These are phyloP conservation scores for Piromyces sp. DNA, from an alignment of 192 early-diverging fungal species.

Conservation along the genomic window DNA sequence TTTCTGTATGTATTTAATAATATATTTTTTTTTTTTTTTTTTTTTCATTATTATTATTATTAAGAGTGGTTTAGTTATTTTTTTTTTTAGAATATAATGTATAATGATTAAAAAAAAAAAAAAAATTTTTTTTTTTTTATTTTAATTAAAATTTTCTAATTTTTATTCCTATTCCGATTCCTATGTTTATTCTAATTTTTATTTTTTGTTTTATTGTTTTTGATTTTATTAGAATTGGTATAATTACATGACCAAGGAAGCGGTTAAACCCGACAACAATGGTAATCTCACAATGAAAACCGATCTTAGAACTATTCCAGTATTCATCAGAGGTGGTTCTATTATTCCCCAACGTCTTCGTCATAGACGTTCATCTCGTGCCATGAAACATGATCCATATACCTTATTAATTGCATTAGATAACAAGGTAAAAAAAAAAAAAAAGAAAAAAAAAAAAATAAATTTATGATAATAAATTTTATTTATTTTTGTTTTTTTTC, in stretches of 20 bases:
- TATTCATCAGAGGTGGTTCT: slow-evolving; percentile 72
- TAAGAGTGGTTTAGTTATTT: too few relatives aligned
- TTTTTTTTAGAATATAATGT: slow-evolving; percentile 33
- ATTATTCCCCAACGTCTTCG: slow-evolving; percentile 78
- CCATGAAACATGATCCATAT: slow-evolving; percentile 75
- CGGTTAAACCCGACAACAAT: slow-evolving; percentile 5
- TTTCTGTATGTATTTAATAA: too few relatives aligned
- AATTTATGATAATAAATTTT: too few relatives aligned
- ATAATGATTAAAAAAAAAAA: too few relatives aligned
- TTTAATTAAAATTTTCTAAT: background rate
- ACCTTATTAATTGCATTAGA: slow-evolving; percentile 72
- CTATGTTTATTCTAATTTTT: background rate
- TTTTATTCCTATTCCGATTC: background rate
- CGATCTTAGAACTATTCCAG: slow-evolving; percentile 60
- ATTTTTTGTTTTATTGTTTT: slow-evolving; percentile 2
- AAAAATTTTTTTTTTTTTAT: background rate
- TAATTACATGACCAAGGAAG: slow-evolving; percentile 38
- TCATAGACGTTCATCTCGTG: slow-evolving; percentile 55
- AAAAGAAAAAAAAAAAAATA: background rate
- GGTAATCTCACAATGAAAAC: slow-evolving; percentile 33
- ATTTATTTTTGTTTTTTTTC: background rate
- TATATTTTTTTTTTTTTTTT: too few relatives aligned
- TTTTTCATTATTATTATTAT: too few relatives aligned
- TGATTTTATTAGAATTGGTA: slow-evolving; percentile 57
- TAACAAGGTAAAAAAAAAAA: slow-evolving; percentile 16